These are phyloP conservation scores for Penicillium canariense DNA, from an alignment of 495 filamentous ascomycete genomes.

Conservation along the genomic window DNA sequence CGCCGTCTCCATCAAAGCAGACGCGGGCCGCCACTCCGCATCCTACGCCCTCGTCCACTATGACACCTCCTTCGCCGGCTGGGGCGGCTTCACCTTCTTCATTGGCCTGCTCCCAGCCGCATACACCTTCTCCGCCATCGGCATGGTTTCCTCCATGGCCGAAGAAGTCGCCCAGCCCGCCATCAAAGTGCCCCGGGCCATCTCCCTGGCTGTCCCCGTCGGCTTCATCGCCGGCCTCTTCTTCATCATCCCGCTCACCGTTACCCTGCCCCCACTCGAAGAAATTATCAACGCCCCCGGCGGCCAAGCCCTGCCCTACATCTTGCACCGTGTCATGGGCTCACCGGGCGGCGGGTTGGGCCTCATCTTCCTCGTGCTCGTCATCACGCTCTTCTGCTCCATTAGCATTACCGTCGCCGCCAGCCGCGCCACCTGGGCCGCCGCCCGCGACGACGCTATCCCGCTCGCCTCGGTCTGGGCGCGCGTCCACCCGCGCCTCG, in stretches of 20 bases:
- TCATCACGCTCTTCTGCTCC: conserved; percentile 62
- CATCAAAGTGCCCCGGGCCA: conserved; percentile 45
- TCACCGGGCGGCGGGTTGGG: conserved; percentile 46
- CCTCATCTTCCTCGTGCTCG: conserved; percentile 52
- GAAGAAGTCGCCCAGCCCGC: conserved; percentile 47
- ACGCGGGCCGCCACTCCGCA: conserved; percentile 41
- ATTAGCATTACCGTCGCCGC: conserved; percentile 61
- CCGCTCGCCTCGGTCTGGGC: conserved; percentile 36
- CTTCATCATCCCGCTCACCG: conserved; percentile 49
- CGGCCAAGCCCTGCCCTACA: conserved; percentile 47
- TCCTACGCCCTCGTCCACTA: conserved; percentile 45
- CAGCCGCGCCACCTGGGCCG: conserved; percentile 59
- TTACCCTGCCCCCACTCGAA: conserved; percentile 43
- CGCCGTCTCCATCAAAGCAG: conserved; percentile 40
- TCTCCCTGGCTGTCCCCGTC: conserved; percentile 42
- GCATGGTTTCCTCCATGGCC: conserved; percentile 53
- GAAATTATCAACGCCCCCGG: conserved; percentile 41
- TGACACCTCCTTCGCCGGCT: conserved; percentile 48
- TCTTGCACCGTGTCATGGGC: conserved; percentile 48
- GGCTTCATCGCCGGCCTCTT: conserved; percentile 44
- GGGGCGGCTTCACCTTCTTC: conserved; percentile 49
- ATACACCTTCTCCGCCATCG: conserved; percentile 51
- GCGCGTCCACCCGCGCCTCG: conserved; percentile 25
- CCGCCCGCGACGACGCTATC: conserved; percentile 54
- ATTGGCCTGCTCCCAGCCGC: conserved; percentile 52